A percentile compares a stretch with the other conserved stretches of the same genome.
Evolutionary conservation across 2,329 filamentous ascomycete genomes (phyloP).

Genomic region (Fusarium concolor): DNA sequence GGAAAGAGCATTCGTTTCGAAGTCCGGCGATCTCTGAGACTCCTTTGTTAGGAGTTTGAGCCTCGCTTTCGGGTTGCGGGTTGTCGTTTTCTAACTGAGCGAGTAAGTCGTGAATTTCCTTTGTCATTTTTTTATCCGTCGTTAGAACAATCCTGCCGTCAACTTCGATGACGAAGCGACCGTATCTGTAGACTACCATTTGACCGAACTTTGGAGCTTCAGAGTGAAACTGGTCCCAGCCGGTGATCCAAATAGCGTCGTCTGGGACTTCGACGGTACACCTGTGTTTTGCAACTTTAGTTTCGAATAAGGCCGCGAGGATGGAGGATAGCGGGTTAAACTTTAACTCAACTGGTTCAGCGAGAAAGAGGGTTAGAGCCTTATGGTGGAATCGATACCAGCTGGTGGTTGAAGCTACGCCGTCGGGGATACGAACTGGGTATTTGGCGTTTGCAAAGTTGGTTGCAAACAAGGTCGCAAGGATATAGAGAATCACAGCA

Average conservation of each 20-base stretch:
- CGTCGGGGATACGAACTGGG: too few species aligned
- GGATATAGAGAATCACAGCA: too few species aligned
- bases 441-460: too few species aligned
- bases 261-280: neutral
- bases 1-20: too few species aligned
- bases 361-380: fast-evolving
- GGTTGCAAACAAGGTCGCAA: too few species aligned
- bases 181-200: neutral
- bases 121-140: fast-evolving
- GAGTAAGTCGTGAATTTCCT: neutral
- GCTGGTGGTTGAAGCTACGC: too few species aligned
- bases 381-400: too few species aligned
- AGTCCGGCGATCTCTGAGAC: too few species aligned
- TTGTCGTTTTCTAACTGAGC: fast-evolving
- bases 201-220: neutral
- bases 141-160: neutral
- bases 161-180: neutral
- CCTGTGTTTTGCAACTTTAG: fast-evolving
- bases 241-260: neutral
- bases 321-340: neutral
- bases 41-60: too few species aligned
- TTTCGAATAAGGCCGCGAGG: fast-evolving
- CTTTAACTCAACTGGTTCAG: neutral
- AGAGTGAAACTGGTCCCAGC: neutral
- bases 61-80: fast-evolving